Evolutionary conservation across 2,329 filamentous ascomycete genomes (phyloP), one percentile per base, ranked within the genome.

Genomic region (Aspergillus udagawae): DNA sequence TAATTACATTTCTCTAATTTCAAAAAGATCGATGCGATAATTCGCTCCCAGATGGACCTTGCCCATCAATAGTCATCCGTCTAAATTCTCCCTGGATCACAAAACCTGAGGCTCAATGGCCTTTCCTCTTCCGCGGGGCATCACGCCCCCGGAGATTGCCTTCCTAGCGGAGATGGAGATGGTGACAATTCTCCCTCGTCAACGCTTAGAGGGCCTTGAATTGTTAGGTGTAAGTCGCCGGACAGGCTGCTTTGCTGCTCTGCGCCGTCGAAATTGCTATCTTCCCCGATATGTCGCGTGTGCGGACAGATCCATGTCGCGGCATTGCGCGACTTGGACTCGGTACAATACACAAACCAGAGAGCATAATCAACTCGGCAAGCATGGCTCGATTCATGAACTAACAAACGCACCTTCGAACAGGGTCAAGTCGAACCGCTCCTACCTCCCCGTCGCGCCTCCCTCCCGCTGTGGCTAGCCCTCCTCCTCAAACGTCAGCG

Each of bases 81-180:
- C 41, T 23, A 23, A 27, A 25, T 25, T 7, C 21, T 14, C 10
- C 44, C 9, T 23, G 8, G 23, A 23, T 21, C 44, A 28, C 25
- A 28, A 17, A 21, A 6, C 29, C 32, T 53, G 58, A 62, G 56
- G 57, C 48, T 59, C 64, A 54, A 87, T 87, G 85, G 84, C 84
- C 52, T 81, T 86, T 63, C 83, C 83, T 62, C 79, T 86, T 45
- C 82, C 83, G 42, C 79, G 82, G 61, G 84, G 88, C 74, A 83
- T 97, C 48, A 88, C 90, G 66, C 91, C 94, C 58, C 82, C 90
- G 62, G 94, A 99, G 78, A 89, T 95, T 49, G 90, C 92, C 52
- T 99, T 97, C 70, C 80, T 97, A 28, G 96, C 92, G 75, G 94
- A 99, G 79, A 97, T 97, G 92, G 93, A 97, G 78, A 85, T 91